phyloP scores from a whole-genome alignment of 2,329 filamentous ascomycete genomes.

The Epichloe bromicola region DNA sequence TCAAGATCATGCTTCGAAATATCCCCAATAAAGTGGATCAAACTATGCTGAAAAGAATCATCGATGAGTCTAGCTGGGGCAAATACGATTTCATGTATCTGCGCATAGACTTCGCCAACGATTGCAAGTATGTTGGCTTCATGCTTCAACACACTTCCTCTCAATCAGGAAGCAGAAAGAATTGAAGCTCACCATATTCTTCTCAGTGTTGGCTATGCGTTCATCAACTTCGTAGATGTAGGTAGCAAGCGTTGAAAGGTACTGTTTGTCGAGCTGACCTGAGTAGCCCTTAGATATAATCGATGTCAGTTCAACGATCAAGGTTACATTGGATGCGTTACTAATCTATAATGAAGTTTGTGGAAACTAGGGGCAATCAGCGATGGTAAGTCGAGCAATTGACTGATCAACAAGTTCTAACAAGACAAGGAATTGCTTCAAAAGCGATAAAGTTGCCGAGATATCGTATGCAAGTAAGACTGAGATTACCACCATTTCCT shows the following conservation, averaged over 20 bases:
- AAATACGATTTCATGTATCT: constrained; percentile 93
- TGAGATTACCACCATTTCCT: not conserved
- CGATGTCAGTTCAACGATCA: constrained; percentile 34
- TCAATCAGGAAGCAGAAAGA: not conserved
- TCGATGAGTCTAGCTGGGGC: constrained; percentile 67
- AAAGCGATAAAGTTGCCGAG: constrained; percentile 73
- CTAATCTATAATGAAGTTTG: constrained; percentile 41
- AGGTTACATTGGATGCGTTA: not conserved
- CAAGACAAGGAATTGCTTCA: constrained; percentile 57
- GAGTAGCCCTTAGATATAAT: constrained; percentile 61
- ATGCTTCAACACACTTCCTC: not conserved
- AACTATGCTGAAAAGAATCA: constrained; percentile 60
- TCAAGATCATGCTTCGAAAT: constrained; percentile 82
- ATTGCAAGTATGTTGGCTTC: constrained; percentile 56
- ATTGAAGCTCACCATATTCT: not conserved
- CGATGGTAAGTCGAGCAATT: constrained; percentile 39
- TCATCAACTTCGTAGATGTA: constrained; percentile 85
- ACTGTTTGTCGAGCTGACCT: constrained; percentile 14
- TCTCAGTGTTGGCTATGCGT: constrained; percentile 81
- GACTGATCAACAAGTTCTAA: constrained; percentile 1
- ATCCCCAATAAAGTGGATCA: constrained; percentile 85
- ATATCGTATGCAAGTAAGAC: constrained; percentile 85
- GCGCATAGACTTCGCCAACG: constrained; percentile 75
- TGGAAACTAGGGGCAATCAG: constrained; percentile 55
- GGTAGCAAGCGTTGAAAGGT: constrained; percentile 20